Conservation (phyloP, 2,329 filamentous ascomycete species). For the Aspergillus spinulosporus region DNA sequence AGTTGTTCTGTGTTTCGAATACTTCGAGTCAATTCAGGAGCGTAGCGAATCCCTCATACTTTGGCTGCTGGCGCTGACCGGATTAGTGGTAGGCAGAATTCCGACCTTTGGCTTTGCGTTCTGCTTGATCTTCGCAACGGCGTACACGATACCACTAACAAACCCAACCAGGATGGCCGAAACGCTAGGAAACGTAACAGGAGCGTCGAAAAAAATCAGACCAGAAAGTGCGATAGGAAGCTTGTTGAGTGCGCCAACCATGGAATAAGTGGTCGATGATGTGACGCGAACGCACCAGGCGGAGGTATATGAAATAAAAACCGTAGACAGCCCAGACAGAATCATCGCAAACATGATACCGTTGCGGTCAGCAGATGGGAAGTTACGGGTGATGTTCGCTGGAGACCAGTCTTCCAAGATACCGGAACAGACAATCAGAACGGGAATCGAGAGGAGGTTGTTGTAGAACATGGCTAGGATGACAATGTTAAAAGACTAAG, state of each 20-base stretch:
- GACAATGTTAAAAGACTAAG: conserved; percentile 18
- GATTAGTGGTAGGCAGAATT: conserved; percentile 66
- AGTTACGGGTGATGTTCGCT: conserved; percentile 80
- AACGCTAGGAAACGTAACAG: conserved; percentile 87
- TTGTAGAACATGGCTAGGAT: conserved; percentile 96
- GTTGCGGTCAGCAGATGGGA: conserved; percentile 78
- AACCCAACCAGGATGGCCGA: conserved; percentile 91
- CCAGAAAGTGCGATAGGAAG: conserved; percentile 91
- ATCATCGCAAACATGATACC: conserved; percentile 83
- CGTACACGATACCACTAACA: conserved; percentile 86
- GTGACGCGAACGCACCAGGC: conserved; percentile 98
- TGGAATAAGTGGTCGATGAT: conserved; percentile 95
- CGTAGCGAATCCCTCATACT: conserved; percentile 86
- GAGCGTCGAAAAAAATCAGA: conserved; percentile 91
- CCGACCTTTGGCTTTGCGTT: conserved; percentile 65
- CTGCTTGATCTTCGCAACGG: conserved; percentile 82
- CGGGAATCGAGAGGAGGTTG: conserved; percentile 93
- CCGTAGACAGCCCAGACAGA: conserved; percentile 86
- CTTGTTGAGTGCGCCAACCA: conserved; percentile 99
- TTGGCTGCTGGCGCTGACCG: conserved; percentile 86
- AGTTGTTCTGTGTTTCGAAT: not conserved
- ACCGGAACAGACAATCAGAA: conserved; percentile 79
- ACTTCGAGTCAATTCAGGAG: conserved; percentile 46
- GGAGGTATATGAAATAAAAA: conserved; percentile 99
- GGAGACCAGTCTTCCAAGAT: conserved; percentile 89